phyloP scores from a whole-genome alignment of 139 green algal genomes.

The Asterochloris sp. region DNA sequence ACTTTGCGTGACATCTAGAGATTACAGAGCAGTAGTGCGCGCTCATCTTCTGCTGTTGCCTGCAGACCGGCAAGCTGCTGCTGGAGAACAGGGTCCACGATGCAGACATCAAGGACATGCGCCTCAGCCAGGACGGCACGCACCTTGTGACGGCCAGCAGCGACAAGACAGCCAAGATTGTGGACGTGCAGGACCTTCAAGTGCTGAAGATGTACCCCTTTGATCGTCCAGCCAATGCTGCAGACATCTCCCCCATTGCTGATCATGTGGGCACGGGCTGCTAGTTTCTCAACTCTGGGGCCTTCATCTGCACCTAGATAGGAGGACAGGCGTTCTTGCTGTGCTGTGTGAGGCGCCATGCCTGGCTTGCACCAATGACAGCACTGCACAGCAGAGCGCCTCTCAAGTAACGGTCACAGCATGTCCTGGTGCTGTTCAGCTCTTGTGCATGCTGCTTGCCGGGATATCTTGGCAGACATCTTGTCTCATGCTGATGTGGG shows the following conservation, averaged over 20 bases:
- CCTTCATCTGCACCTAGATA: not conserved
- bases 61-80: slow-evolving; percentile 65
- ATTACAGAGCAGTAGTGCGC: not conserved
- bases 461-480: no score
- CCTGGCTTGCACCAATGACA: no score
- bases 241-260: slow-evolving; percentile 86
- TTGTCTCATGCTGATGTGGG: no score
- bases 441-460: no score
- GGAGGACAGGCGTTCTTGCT: no score
- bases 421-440: no score
- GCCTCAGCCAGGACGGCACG: slow-evolving; percentile 69
- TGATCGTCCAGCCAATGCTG: slow-evolving; percentile 84
- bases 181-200: slow-evolving; percentile 80
- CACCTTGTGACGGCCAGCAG: slow-evolving; percentile 93
- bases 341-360: no score
- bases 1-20: not conserved
- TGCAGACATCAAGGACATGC: slow-evolving; percentile 79
- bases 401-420: no score
- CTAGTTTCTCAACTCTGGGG: not conserved
- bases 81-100: slow-evolving; percentile 72
- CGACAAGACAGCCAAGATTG: slow-evolving; percentile 90
- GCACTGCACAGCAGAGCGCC: no score
- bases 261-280: slow-evolving; percentile 74
- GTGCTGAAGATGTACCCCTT: slow-evolving; percentile 92
- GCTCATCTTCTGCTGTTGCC: not conserved